Conservation (phyloP, 768 basidiomycete species). For the Suillus decipiens region DNA sequence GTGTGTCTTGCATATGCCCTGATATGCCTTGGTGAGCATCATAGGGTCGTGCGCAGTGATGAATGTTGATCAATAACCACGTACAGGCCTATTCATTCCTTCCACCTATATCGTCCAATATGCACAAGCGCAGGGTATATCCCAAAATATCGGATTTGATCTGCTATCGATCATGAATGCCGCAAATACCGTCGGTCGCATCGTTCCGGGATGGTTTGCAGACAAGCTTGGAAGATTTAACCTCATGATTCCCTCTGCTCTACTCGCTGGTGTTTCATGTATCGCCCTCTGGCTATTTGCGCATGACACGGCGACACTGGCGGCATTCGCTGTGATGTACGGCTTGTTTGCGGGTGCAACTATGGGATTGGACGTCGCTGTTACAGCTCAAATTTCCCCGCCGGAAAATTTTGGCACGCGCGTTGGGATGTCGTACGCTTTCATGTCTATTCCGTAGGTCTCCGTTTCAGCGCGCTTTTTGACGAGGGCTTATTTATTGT, state of each 20-base stretch:
- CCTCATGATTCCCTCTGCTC: constrained; percentile 4
- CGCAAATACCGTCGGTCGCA: neutral
- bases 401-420: constrained; percentile 8
- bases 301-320: neutral
- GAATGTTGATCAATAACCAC: neutral
- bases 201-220: constrained; percentile 3
- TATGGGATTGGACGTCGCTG: constrained; percentile 5
- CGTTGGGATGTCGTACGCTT: constrained; percentile 10
- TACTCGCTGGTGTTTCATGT: neutral
- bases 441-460: constrained; percentile 8
- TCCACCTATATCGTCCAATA: constrained; percentile 9
- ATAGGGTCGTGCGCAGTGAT: neutral
- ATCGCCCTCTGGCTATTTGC: constrained; percentile 1
- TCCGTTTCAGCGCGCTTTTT: neutral
- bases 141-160: constrained; percentile 2
- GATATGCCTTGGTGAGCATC: constrained; percentile 7
- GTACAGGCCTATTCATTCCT: constrained; percentile 6
- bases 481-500: neutral
- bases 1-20: neutral
- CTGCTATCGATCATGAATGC: constrained; percentile 10
- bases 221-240: constrained; percentile 6
- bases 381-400: constrained; percentile 8
- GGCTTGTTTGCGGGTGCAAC: neutral
- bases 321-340: neutral
- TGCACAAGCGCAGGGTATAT: constrained; percentile 1